phyloP scores from a whole-genome alignment of 1,284 basidiomycete species.

The Schizopora paradoxa region DNA sequence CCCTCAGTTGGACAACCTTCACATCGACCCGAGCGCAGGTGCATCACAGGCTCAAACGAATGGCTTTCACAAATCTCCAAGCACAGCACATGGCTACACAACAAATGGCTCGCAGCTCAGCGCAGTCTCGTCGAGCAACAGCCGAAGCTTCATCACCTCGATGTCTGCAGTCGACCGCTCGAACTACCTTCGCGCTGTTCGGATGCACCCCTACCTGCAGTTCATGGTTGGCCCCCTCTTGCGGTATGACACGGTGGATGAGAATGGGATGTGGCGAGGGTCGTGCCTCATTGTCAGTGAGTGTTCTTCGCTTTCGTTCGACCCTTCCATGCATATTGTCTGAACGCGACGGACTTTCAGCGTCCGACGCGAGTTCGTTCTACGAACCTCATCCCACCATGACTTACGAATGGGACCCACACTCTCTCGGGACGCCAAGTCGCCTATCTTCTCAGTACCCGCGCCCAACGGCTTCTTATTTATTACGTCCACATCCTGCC shows the following conservation, averaged over 20 bases:
- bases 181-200: slow-evolving; percentile 44
- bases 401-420: slow-evolving; percentile 74
- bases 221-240: slow-evolving; percentile 58
- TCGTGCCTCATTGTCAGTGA: slow-evolving; percentile 80
- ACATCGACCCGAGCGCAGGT: slow-evolving; percentile 32
- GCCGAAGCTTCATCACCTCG: slow-evolving; percentile 7
- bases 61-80: not conserved
- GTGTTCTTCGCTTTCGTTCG: slow-evolving; percentile 31
- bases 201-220: slow-evolving; percentile 62
- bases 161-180: slow-evolving; percentile 64
- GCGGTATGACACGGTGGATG: slow-evolving; percentile 85
- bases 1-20: slow-evolving; percentile 25
- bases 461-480: slow-evolving; percentile 36
- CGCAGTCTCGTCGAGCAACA: slow-evolving; percentile 2
- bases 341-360: too few species aligned
- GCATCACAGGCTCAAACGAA: slow-evolving; percentile 2
- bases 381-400: slow-evolving; percentile 76
- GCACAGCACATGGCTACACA: slow-evolving; percentile 5
- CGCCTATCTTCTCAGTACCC: slow-evolving; percentile 18
- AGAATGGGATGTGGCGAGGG: slow-evolving; percentile 77
- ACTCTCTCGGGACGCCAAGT: slow-evolving; percentile 26
- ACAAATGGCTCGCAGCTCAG: slow-evolving; percentile 26
- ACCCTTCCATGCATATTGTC: slow-evolving; percentile 4
- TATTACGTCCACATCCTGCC: slow-evolving; percentile 65
- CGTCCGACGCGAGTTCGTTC: slow-evolving; percentile 73